A percentile compares a stretch with the other conserved stretches of the same genome.
Conservation (phyloP, 345 rosid species). For the Psidium guajava region DNA sequence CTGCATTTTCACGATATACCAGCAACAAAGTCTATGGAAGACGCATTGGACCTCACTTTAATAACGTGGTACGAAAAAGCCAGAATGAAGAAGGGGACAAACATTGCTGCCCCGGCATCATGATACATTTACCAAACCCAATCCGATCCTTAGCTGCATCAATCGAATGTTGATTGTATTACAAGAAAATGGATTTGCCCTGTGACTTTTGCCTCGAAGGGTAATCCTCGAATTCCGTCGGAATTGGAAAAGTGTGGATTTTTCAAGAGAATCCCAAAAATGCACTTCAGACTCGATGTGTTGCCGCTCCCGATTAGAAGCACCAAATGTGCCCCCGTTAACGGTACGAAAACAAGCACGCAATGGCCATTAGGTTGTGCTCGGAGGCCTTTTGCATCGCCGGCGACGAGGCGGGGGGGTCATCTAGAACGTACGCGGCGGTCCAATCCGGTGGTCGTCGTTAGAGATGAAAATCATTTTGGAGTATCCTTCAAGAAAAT, state of each 20-base stretch:
- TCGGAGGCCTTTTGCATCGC: not conserved
- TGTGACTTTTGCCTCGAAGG: not conserved
- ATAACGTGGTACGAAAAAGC: not conserved
- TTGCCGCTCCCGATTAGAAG: not conserved
- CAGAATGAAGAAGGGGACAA: not conserved
- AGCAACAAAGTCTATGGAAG: not conserved
- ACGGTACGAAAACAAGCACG: not conserved
- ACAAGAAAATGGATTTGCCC: not conserved
- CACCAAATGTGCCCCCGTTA: not conserved
- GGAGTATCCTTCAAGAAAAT: not conserved
- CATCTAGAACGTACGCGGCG: not conserved
- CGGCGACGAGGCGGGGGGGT: not conserved
- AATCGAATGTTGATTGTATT: not conserved
- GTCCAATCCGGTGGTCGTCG: not conserved
- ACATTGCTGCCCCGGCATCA: not conserved
- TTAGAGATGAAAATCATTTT: not conserved
- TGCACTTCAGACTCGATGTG: fast-evolving
- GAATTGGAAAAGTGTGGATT: too few relatives aligned
- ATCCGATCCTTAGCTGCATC: not conserved
- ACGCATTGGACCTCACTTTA: not conserved
- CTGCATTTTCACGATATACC: not conserved
- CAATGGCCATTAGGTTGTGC: not conserved
- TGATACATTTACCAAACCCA: not conserved
- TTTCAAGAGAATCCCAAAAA: not conserved
- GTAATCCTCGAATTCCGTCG: too few relatives aligned